Base-by-base conservation (phyloP, 1,284 basidiomycete species). In the Irpex lacteus region DNA sequence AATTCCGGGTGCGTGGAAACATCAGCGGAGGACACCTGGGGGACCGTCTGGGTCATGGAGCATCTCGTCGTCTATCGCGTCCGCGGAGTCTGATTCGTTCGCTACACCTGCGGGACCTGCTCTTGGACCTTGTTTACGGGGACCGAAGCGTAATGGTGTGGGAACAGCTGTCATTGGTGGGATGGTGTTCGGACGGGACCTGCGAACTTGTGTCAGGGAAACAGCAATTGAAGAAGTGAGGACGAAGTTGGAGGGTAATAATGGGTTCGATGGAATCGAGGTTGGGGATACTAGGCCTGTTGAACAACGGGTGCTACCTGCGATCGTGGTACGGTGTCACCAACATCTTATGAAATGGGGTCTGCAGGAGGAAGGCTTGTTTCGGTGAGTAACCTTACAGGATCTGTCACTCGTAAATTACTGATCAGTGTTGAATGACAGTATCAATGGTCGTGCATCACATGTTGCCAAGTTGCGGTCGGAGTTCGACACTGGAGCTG, bases 401-500 rank as follows among this genome's bases (percentile, higher is more conserved):
- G 21, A 13, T 36, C n/a, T 21, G 40, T 60, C 21, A 15, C 26
- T 53, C 6, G 26, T 32, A 18, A 7, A 40, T 19, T 50, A 56
- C 32, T 34, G 40, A 50, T 59, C 59, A 66, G 36, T 65, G 54
- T 65, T 61, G 18, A 49, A 57, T 62, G 63, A 56, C 71, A 92
- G 92, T 60, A 85, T 94, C 57, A 89, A 82, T 67, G 92, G 92
- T 18, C 85, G 90, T 63, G 82, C 90, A 26, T 83, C 86, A 6
- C 94, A 96, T 77, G 82, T 95, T 37, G 77, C 84, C 8, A 89
- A 86, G 70, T 75, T 97, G 67, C 82, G 91, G 50, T 80, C 82
- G 26, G 93, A 95, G 74, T 97, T 96, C 74, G 95, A 96, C 75
- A 85, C 86, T 26, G 93, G 95, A 61, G 90, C 89, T 59, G 95